Conservation (phyloP, 2,329 filamentous ascomycete species). For the Graphilbum sp. region DNA sequence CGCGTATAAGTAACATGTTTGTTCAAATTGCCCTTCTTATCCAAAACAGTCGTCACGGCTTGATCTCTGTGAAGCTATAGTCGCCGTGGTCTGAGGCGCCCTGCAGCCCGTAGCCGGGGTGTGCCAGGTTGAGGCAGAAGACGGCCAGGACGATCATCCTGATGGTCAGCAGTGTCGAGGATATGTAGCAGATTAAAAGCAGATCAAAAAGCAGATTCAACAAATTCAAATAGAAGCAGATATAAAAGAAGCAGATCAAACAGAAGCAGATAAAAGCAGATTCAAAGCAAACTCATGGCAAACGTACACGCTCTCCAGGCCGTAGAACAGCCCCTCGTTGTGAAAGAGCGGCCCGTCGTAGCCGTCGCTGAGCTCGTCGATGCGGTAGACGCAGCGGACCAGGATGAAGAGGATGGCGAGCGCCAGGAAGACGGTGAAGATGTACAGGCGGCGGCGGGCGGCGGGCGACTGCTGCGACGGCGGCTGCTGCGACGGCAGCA, state of each 20-base stretch:
- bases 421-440: slow-evolving; percentile 34
- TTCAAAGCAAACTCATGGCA: not conserved
- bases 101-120: slow-evolving; percentile 10
- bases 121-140: slow-evolving; percentile 7
- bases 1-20: too few species aligned
- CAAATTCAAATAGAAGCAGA: not conserved
- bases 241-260: too few species aligned
- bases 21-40: too few species aligned
- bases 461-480: not conserved
- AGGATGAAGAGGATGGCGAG: slow-evolving; percentile 43
- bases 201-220: not conserved
- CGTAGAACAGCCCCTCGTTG: slow-evolving; percentile 34
- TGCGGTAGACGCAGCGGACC: slow-evolving; percentile 37
- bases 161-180: not conserved
- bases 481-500: too few species aligned
- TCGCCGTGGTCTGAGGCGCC: too few species aligned
- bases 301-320: slow-evolving; percentile 30
- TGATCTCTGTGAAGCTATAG: too few species aligned
- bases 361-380: slow-evolving; percentile 47
- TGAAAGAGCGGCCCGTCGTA: slow-evolving; percentile 39
- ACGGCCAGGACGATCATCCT: slow-evolving; percentile 8
- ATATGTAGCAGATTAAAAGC: not conserved
- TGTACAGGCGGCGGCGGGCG: slow-evolving; percentile 1
- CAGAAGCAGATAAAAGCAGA: not conserved
- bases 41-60: too few species aligned